These are phyloP conservation scores for Penicillium daleae DNA, from an alignment of 495 filamentous ascomycete genomes.

Conservation along the genomic window DNA sequence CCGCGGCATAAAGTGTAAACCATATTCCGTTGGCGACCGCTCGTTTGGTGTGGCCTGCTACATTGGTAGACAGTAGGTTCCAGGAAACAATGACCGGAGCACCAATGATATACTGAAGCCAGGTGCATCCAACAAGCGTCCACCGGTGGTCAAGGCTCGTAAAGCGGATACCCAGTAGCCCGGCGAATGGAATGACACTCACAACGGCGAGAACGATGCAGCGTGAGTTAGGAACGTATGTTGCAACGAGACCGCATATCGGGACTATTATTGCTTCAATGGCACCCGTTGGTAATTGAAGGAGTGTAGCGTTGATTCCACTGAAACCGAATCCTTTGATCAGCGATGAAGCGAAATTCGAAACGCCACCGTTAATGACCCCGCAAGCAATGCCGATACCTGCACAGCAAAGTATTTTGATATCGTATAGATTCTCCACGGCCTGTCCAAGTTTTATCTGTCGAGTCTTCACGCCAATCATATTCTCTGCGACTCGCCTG, in stretches of 20 bases:
- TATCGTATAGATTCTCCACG: slow-evolving; percentile 43
- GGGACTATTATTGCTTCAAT: slow-evolving; percentile 46
- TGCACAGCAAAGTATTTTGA: slow-evolving; percentile 42
- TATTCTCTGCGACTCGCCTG: slow-evolving; percentile 47
- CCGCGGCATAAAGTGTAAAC: slow-evolving; percentile 42
- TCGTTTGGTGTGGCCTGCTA: slow-evolving; percentile 71
- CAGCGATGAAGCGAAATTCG: slow-evolving; percentile 50
- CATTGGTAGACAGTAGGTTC: slow-evolving; percentile 60
- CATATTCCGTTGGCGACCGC: slow-evolving; percentile 47
- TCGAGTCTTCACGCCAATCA: slow-evolving; percentile 55
- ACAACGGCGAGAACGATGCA: slow-evolving; percentile 44
- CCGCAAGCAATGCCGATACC: slow-evolving; percentile 44
- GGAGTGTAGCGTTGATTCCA: slow-evolving; percentile 45
- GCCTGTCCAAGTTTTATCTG: slow-evolving; percentile 42
- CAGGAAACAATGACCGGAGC: slow-evolving; percentile 57
- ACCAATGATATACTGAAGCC: slow-evolving; percentile 52
- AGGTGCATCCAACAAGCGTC: slow-evolving; percentile 56
- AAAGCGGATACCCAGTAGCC: slow-evolving; percentile 48
- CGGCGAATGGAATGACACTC: slow-evolving; percentile 41
- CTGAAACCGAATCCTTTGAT: slow-evolving; percentile 51
- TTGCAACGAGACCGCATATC: slow-evolving; percentile 43
- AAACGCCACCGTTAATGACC: slow-evolving; percentile 50
- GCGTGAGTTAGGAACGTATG: slow-evolving; percentile 45
- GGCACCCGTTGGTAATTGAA: slow-evolving; percentile 50
- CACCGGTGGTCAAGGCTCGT: slow-evolving; percentile 49